Base-by-base conservation (phyloP, 495 filamentous ascomycete genomes). In the Acidiella bohemica region DNA sequence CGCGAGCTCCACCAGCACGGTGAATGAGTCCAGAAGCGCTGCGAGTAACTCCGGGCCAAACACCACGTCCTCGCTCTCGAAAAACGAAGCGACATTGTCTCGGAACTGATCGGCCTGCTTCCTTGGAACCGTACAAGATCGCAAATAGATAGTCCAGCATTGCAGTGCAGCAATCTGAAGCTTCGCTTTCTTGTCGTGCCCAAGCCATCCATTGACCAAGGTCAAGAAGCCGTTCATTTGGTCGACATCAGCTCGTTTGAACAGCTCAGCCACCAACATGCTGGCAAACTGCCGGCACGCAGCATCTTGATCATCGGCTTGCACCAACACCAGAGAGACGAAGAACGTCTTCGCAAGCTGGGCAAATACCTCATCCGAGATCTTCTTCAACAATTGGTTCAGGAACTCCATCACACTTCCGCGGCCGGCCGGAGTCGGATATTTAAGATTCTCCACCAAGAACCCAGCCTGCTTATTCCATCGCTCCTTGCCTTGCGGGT, bases 331-430 rank as follows among this genome's bases (percentile, higher is more conserved):
- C 13, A 97, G 58, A 0, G 87, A 85, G 13, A 88, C 65, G 61
- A 95, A 95, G 58, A 87, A 84, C 10, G 74, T 81, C 19, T 68
- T 73, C 3, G 85, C 63, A 23, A 93, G 72, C 39, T 93, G 80
- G 53, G 93, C 84, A 4, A 83, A 70, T 26, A 88, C 67, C 22
- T 85, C 78, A 14, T 82, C 73, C 5, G 78, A 75, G 6, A 84
- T 74, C 58, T 93, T 96, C 20, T 75, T 76, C 13, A 94, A 60
- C 12, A 97, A 62, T 34, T 87, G 66, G 54, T 95, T 74, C 33
- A 93, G 68, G 22, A 81, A 73, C 60, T 97, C 90, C 71, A 97
- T 80, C 18, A 93, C 78, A 0, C 85, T 94, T 46, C 90, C 72
- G 17, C 90, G 73, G 19, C 90, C 90, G 25, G 88, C 79, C 45